Conservation (phyloP, 202 grass and related monocot species). For the Panicum hallii region DNA sequence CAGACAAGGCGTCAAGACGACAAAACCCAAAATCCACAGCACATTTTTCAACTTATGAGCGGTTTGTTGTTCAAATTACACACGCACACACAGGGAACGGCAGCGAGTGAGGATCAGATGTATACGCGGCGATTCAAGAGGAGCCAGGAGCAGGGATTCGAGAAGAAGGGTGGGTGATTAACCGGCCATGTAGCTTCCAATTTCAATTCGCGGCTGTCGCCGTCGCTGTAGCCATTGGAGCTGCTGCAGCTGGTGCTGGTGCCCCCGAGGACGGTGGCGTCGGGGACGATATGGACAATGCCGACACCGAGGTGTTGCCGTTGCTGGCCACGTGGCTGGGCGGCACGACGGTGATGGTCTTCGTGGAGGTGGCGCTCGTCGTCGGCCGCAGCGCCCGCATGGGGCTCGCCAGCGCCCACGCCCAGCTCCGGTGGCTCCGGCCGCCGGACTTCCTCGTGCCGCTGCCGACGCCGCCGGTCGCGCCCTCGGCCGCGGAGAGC, state of each 20-base stretch:
- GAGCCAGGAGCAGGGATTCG: not conserved
- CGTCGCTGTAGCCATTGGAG: not conserved
- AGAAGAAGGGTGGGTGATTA: not conserved
- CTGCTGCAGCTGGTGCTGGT: not conserved
- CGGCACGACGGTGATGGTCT: constrained; percentile 50
- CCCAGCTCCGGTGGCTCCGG: constrained; percentile 62
- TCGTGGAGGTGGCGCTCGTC: constrained; percentile 49
- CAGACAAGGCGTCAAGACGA: not conserved
- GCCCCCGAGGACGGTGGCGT: constrained; percentile 20
- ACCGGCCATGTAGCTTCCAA: not conserved
- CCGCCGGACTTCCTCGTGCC: constrained; percentile 24
- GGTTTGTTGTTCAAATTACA: constrained; percentile 45
- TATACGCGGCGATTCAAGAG: constrained; percentile 20
- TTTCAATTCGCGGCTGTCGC: constrained; percentile 12
- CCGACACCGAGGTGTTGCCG: constrained; percentile 37
- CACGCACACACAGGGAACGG: not conserved
- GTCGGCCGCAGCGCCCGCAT: constrained; percentile 74
- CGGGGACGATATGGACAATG: constrained; percentile 46
- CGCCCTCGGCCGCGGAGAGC: constrained; percentile 54
- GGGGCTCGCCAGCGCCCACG: constrained; percentile 77
- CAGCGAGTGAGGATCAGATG: not conserved
- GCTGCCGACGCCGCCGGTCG: constrained; percentile 19
- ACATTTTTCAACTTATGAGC: constrained; percentile 39
- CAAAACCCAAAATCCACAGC: constrained; percentile 33
- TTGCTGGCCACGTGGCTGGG: constrained; percentile 25